Evolutionary conservation across 2,329 filamentous ascomycete genomes (phyloP).

Genomic region (Bipolaris zeicola): DNA sequence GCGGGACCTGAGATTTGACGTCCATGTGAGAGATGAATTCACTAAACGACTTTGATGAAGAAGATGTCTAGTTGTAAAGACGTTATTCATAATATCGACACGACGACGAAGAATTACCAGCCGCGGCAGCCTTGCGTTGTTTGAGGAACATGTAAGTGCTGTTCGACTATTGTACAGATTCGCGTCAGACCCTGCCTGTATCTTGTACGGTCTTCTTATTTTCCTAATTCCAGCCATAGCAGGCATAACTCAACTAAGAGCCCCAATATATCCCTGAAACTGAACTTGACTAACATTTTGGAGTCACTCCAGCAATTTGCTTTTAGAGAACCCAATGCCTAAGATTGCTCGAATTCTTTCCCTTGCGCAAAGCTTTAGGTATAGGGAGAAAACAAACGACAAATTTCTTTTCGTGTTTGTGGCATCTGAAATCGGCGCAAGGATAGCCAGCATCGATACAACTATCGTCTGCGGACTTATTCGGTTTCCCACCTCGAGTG

Average conservation of each 20-base stretch:
- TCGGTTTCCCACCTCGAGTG: too few relatives aligned
- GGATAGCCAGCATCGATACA: not conserved
- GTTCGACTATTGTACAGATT: not conserved
- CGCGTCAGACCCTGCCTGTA: not conserved
- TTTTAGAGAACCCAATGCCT: not conserved
- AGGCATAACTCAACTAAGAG: too few relatives aligned
- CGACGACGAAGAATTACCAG: too few relatives aligned
- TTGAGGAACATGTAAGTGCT: not conserved
- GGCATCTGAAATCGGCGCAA: not conserved
- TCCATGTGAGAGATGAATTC: not conserved
- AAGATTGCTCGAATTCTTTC: not conserved
- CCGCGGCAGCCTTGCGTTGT: too few relatives aligned
- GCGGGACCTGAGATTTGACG: slow-evolving; percentile 1
- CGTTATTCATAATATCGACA: too few relatives aligned
- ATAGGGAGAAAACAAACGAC: not conserved
- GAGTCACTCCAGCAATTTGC: not conserved
- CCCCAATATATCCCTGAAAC: not conserved
- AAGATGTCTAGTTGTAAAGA: too few relatives aligned
- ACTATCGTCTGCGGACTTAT: not conserved
- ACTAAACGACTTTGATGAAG: not conserved
- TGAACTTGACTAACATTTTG: not conserved
- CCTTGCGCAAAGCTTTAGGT: not conserved
- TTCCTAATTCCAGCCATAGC: not conserved
- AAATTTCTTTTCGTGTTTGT: not conserved
- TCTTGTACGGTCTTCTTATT: not conserved